Base-by-base conservation (phyloP, 2,329 filamentous ascomycete genomes). In the Nemania sp. region DNA sequence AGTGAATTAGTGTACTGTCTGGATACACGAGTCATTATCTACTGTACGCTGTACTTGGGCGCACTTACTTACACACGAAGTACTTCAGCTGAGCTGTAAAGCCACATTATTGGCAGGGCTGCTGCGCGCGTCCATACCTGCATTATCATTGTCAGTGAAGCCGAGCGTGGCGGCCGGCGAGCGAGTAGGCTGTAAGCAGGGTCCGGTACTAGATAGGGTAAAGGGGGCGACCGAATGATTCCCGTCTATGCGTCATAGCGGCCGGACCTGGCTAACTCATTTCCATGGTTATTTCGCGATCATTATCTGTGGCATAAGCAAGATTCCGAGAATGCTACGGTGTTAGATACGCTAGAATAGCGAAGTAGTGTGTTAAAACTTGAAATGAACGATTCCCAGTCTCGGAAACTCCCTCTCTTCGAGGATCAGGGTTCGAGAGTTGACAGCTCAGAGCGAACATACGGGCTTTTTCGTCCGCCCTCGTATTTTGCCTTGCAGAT, bases 21-120 rank as follows among this genome's bases (percentile, higher is more conserved):
- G n/a, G n/a, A n/a, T n/a, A n/a, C n/a, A n/a, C n/a, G n/a, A n/a
- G n/a, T n/a, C n/a, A n/a, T n/a, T n/a, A n/a, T n/a, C n/a, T n/a
- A n/a, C n/a, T n/a, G n/a, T n/a, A n/a, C n/a, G n/a, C n/a, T n/a
- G n/a, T n/a, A n/a, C n/a, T n/a, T n/a, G n/a, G n/a, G n/a, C 17
- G 2, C 37, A 28, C 26, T 12, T 30, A 31, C 26, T 19, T 19
- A 46, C 20, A 39, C 11, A 6, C 6, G 8, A 23, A 39, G 26
- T 22, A 19, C 20, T 33, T 47, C 43, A 52, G 52, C 56, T 58
- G 56, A 58, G 49, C 20, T n/a, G 20, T 45, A 24, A 31, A 34
- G 28, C 46, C 28, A 48, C 52, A 52, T 55, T 56, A 58, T 52
- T 56, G 20, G 36, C 34, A 54, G 44, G 43, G 44, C 55, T 49